A percentile compares a stretch with the other conserved stretches of the same genome.
Conservation (phyloP, 2,329 filamentous ascomycete genomes). For the Ceratocystis destructans region DNA sequence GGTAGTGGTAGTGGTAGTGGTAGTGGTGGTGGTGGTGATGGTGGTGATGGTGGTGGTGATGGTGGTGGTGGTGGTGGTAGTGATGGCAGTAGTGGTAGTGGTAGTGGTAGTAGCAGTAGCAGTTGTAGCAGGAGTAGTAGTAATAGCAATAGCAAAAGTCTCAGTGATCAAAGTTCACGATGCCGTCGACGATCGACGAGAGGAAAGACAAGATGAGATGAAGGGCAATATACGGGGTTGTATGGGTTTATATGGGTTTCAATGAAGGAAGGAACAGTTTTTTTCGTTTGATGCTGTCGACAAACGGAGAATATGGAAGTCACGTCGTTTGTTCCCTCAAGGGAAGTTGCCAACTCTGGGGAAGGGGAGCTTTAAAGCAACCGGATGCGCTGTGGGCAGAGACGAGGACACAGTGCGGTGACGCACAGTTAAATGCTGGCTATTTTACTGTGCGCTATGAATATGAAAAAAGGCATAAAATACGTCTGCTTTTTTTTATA, state of each 20-base stretch:
- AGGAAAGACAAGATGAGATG: neutral
- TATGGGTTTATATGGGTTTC: neutral
- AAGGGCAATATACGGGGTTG: neutral
- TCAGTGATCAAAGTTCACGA: neutral
- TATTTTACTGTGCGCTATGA: neutral
- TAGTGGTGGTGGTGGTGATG: neutral
- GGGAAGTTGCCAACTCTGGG: neutral
- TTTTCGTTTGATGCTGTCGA: neutral
- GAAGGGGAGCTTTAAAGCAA: conserved; percentile 1
- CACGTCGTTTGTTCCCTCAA: neutral
- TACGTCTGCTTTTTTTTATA: neutral
- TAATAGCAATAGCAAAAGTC: neutral
- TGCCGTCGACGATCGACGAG: neutral
- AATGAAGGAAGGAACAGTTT: neutral
- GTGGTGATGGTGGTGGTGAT: neutral
- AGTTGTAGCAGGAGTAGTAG: neutral
- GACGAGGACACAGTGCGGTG: neutral
- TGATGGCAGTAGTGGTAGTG: neutral
- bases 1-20: neutral
- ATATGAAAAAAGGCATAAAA: neutral
- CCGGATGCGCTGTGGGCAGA: conserved; percentile 1
- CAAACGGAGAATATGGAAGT: neutral
- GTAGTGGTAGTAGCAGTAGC: neutral
- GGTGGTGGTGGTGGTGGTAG: neutral
- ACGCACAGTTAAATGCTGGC: neutral